Base-by-base conservation (phyloP, 2,329 filamentous ascomycete genomes). In the Penicillium aurantiogriseum region DNA sequence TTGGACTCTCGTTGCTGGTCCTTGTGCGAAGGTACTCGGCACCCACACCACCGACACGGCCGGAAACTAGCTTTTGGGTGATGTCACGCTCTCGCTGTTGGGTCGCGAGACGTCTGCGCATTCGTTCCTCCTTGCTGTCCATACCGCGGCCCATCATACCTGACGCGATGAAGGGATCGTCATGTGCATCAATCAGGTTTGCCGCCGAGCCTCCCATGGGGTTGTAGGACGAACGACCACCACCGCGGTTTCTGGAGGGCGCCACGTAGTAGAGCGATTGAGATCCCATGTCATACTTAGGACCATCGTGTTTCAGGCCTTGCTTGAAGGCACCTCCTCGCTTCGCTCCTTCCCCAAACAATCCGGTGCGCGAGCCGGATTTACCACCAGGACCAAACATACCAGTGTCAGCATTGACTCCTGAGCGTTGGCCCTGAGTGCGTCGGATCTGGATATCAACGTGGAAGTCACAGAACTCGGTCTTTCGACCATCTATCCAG, bases 381-480 rank as follows among this genome's bases (percentile, higher is more conserved):
- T 71, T 67, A 43, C 71, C 73, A 46, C 71, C 74, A 42, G 69
- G 71, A 33, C 71, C 76, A 60, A 79, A 79, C 49, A 82, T 77
- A 25, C 80, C 80, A 4, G 82, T 83, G 74, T 87, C 88, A 13
- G 81, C 84, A 69, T 92, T 96, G 59, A 97, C 82, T 69, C 96
- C 92, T 79, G 92, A 87, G 36, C 92, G 83, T 1, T 82, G 80
- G 11, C 85, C 80, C 31, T 85, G 81, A 69, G 85, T 84, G 70
- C 90, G 92, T 54, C 87, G 84, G 3, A 97, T 78, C 27, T 91
- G 88, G 27, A 91, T 80, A 66, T 95, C 92, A 64, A 96, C 86
- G 74, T 99, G 94, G 66, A 89, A 99, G 63, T 96, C 92, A 76
- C 94, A 99, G 71, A 89, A 91, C 66, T 96, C 88, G 0, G 92